A percentile compares a stretch with the other conserved stretches of the same genome.
Conservation (phyloP, 73 alveolate species). For the Tetrahymena borealis region DNA sequence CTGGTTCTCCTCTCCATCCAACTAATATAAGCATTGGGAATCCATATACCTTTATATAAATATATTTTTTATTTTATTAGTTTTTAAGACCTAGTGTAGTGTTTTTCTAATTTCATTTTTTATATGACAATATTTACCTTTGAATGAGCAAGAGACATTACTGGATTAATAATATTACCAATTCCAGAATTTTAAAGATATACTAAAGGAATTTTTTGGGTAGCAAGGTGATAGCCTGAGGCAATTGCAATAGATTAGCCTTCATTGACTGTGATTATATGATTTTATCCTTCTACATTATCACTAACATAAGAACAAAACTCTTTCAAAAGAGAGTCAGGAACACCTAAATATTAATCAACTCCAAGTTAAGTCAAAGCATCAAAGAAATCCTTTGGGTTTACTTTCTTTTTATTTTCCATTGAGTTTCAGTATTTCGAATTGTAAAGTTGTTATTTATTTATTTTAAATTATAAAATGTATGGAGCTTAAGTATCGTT, state of each 20-base stretch:
- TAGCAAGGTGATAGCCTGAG: slow-evolving; percentile 14
- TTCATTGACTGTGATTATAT: slow-evolving; percentile 78
- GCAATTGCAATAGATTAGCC: slow-evolving; percentile 80
- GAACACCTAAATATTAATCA: slow-evolving; percentile 78
- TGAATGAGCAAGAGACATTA: slow-evolving; percentile 39
- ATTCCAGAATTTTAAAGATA: slow-evolving; percentile 82
- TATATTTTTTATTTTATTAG: not conserved
- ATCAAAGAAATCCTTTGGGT: not conserved
- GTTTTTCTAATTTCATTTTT: not conserved
- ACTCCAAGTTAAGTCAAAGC: slow-evolving; percentile 25
- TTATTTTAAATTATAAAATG: not conserved
- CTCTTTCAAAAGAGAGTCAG: slow-evolving; percentile 76
- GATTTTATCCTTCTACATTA: slow-evolving; percentile 29
- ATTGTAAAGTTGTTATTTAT: not conserved
- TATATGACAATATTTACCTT: not conserved
- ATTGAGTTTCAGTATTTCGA: not conserved
- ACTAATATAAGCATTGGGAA: slow-evolving; percentile 67
- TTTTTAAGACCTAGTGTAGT: not conserved
- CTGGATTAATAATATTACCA: slow-evolving; percentile 78
- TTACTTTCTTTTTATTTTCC: not conserved
- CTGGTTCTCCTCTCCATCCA: slow-evolving; percentile 91
- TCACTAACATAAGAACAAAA: slow-evolving; percentile 6
- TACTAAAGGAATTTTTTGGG: slow-evolving; percentile 30
- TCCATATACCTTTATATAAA: slow-evolving; percentile 61
- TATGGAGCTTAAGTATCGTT: not conserved